A percentile compares a stretch with the other conserved stretches of the same genome.
phyloP scores from a whole-genome alignment of 1,139 yeast genomes.

The Ogataea hybrid region DNA sequence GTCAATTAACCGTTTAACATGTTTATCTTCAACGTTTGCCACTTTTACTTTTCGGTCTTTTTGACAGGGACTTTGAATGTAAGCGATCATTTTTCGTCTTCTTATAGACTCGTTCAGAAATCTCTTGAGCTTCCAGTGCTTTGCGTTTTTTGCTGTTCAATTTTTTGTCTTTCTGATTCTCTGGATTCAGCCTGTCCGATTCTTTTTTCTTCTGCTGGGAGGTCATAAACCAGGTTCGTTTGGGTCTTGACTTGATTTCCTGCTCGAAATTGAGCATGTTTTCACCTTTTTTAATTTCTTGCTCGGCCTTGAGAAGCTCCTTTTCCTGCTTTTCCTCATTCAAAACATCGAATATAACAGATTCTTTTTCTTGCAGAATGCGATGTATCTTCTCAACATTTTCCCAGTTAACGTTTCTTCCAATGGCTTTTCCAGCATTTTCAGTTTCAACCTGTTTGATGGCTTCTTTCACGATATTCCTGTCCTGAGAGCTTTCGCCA shows the following conservation, averaged over 20 bases:
- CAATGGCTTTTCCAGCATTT: conserved; percentile 44
- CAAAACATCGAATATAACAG: conserved; percentile 68
- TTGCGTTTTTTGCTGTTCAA: conserved; percentile 60
- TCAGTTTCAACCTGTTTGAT: conserved; percentile 58
- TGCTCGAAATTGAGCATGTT: conserved; percentile 75
- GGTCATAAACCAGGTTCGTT: conserved; percentile 93
- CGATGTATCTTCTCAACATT: conserved; percentile 69
- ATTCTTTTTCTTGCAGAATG: conserved; percentile 56
- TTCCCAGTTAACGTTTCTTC: conserved; percentile 84
- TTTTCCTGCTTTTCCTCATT: conserved; percentile 89
- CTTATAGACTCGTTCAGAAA: conserved; percentile 53
- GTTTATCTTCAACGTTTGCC: neutral
- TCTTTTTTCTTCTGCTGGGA: conserved; percentile 63
- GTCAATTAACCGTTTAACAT: too few species aligned
- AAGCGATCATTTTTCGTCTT: conserved; percentile 68
- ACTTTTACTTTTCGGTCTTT: conserved; percentile 14
- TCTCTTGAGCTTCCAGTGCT: conserved; percentile 53
- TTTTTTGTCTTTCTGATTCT: conserved; percentile 33
- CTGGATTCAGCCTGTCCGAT: conserved; percentile 32
- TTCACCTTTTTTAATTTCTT: conserved; percentile 83
- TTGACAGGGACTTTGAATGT: conserved; percentile 29
- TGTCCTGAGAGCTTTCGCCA: conserved; percentile 82
- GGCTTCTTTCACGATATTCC: conserved; percentile 86
- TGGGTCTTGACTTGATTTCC: conserved; percentile 88
- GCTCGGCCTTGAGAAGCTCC: conserved; percentile 83